These are phyloP conservation scores for Fusarium xyrophilum DNA, from an alignment of 2,329 filamentous ascomycete genomes.

Conservation along the genomic window DNA sequence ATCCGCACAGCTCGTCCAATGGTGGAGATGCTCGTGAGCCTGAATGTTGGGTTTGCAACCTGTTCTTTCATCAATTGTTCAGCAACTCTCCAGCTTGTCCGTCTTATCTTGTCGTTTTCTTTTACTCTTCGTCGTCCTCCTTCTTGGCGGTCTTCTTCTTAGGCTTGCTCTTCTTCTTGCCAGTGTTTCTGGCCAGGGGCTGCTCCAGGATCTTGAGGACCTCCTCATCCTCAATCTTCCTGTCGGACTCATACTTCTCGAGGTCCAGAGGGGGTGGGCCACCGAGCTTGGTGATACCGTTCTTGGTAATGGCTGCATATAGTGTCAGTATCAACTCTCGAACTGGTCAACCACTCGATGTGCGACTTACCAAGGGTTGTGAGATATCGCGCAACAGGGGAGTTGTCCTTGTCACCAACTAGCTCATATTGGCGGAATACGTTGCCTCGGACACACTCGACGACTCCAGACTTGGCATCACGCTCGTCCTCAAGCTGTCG, in stretches of 20 bases:
- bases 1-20: slow-evolving; percentile 27
- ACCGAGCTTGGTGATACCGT: slow-evolving; percentile 87
- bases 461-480: slow-evolving; percentile 91
- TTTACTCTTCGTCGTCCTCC: slow-evolving; percentile 48
- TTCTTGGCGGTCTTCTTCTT: slow-evolving; percentile 72
- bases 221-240: slow-evolving; percentile 97
- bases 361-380: slow-evolving; percentile 86
- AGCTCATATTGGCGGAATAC: slow-evolving; percentile 97
- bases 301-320: slow-evolving; percentile 87
- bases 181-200: slow-evolving; percentile 84
- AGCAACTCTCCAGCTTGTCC: slow-evolving; percentile 25
- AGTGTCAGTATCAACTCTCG: slow-evolving; percentile 13
- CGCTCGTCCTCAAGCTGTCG: slow-evolving; percentile 97
- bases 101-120: slow-evolving; percentile 24
- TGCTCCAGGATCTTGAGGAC: slow-evolving; percentile 92
- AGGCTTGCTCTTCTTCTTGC: slow-evolving; percentile 90
- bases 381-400: slow-evolving; percentile 84
- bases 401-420: slow-evolving; percentile 88
- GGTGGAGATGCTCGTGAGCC: slow-evolving; percentile 19
- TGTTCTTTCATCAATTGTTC: slow-evolving; percentile 22
- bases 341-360: not conserved
- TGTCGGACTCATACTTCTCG: slow-evolving; percentile 87
- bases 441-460: slow-evolving; percentile 92
- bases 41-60: slow-evolving; percentile 29
- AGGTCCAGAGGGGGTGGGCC: slow-evolving; percentile 78